These are phyloP conservation scores for Phascolomyces articulosus DNA, from an alignment of 371 early-diverging fungal species.

Conservation along the genomic window DNA sequence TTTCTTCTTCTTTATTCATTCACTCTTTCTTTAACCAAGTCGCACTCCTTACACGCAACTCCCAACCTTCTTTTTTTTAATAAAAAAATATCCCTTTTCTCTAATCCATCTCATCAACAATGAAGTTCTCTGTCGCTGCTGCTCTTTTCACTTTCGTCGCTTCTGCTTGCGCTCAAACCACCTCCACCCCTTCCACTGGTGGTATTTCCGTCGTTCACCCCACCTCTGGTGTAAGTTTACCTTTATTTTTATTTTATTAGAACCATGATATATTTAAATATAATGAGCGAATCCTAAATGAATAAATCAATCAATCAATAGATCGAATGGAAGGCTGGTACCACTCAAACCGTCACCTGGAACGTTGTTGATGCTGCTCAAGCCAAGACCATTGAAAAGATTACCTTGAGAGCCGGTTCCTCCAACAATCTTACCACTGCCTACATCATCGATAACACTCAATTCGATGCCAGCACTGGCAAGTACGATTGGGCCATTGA, in stretches of 20 bases:
- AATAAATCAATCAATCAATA: no score
- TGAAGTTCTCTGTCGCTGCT: conserved; percentile 16
- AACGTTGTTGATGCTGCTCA: conserved; percentile 8
- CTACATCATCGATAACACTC: conserved; percentile 14
- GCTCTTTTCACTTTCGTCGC: conserved; percentile 12
- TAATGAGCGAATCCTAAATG: no score
- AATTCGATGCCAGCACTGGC: conserved; percentile 11
- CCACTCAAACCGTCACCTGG: conserved; percentile 30
- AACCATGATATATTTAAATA: no score
- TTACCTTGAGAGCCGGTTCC: conserved; percentile 32
- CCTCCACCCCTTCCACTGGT: neutral
- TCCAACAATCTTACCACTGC: conserved; percentile 26
- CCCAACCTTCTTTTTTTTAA: neutral
- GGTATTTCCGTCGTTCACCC: conserved; percentile 11
- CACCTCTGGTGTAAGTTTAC: conserved; percentile 6
- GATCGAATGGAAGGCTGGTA: conserved; percentile 33
- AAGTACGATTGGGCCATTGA: conserved; percentile 36
- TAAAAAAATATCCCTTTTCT: neutral
- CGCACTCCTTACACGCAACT: no score
- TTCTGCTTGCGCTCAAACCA: conserved; percentile 11
- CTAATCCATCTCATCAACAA: neutral
- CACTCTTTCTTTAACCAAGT: neutral
- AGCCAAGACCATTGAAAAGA: conserved; percentile 20
- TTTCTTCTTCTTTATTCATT: neutral
- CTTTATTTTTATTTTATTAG: no score